Evolutionary conservation across 192 early-diverging fungal species (phyloP).

Genomic region (Entomortierella lignicola): DNA sequence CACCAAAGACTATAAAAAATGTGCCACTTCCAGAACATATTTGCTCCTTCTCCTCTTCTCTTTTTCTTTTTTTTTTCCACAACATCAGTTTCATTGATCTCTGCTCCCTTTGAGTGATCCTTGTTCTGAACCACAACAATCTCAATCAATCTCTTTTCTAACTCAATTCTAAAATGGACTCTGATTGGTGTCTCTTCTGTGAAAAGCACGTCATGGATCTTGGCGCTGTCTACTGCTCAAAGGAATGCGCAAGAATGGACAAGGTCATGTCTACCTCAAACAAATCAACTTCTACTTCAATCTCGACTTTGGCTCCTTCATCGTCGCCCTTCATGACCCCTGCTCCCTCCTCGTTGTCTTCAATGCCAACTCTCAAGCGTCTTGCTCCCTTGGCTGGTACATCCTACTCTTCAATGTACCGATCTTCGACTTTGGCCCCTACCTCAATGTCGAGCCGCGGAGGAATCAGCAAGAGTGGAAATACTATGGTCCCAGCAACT

Average conservation of each 20-base stretch:
- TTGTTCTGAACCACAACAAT: conserved; percentile 18
- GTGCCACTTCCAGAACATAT: neutral
- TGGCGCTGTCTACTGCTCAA: conserved; percentile 52
- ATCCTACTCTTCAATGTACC: conserved; percentile 45
- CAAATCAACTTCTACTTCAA: conserved; percentile 14
- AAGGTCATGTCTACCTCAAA: conserved; percentile 42
- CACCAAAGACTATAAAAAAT: neutral
- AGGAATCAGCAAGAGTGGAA: conserved; percentile 49
- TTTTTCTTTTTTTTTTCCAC: conserved; percentile 37
- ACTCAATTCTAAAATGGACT: no score
- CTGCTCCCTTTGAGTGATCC: conserved; percentile 47
- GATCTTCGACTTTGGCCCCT: conserved; percentile 42
- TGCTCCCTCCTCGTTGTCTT: conserved; percentile 3
- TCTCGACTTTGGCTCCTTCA: conserved; percentile 1
- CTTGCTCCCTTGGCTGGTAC: conserved; percentile 42
- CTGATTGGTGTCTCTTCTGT: conserved; percentile 56
- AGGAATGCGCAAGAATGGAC: conserved; percentile 51
- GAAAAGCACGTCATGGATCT: conserved; percentile 55
- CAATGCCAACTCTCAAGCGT: conserved; percentile 28
- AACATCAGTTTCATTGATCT: conserved; percentile 28
- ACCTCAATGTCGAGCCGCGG: conserved; percentile 48
- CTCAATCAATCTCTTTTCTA: no score
- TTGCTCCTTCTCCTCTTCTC: conserved; percentile 53
- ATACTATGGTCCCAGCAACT: conserved; percentile 37
- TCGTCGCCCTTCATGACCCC: neutral